Evolutionary conservation across 305 asterid species (phyloP).

Genomic region (Plantago coronopus): DNA sequence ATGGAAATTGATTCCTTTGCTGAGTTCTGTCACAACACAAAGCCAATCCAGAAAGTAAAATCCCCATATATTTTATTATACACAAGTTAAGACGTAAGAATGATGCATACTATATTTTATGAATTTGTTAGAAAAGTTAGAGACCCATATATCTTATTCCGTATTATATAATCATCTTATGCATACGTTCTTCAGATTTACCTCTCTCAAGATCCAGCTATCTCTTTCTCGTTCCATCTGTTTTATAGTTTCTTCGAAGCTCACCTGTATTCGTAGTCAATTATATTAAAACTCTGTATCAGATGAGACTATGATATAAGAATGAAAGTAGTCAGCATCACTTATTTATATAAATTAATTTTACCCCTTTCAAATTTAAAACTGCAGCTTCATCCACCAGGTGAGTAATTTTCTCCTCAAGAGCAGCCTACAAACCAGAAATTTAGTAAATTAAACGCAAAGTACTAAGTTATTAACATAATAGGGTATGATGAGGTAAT

Average conservation of each 20-base stretch:
- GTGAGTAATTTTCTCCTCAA: slow-evolving; percentile 39
- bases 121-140: too few species aligned
- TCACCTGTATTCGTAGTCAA: slow-evolving; percentile 34
- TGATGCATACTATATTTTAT: neutral
- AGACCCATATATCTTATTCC: neutral
- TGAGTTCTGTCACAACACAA: slow-evolving; percentile 33
- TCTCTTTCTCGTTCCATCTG: slow-evolving; percentile 58
- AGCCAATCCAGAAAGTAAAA: slow-evolving; percentile 24
- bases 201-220: slow-evolving; percentile 56
- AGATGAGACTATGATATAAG: slow-evolving; percentile 2
- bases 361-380: slow-evolving; percentile 49
- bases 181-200: slow-evolving; percentile 20
- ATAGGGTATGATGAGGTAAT: slow-evolving; percentile 1
- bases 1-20: slow-evolving; percentile 36
- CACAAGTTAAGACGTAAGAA: slow-evolving; percentile 9
- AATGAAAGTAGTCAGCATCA: slow-evolving; percentile 4
- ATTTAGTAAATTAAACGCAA: slow-evolving; percentile 11
- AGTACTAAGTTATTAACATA: slow-evolving; percentile 5
- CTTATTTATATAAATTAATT: slow-evolving; percentile 14
- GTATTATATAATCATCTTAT: too few species aligned
- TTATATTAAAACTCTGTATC: slow-evolving; percentile 15
- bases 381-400: slow-evolving; percentile 44
- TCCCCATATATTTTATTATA: slow-evolving; percentile 1
- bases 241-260: slow-evolving; percentile 49
- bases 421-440: slow-evolving; percentile 39